Base-by-base conservation (phyloP, 371 early-diverging fungal genomes). In the Mortierella sp. region DNA sequence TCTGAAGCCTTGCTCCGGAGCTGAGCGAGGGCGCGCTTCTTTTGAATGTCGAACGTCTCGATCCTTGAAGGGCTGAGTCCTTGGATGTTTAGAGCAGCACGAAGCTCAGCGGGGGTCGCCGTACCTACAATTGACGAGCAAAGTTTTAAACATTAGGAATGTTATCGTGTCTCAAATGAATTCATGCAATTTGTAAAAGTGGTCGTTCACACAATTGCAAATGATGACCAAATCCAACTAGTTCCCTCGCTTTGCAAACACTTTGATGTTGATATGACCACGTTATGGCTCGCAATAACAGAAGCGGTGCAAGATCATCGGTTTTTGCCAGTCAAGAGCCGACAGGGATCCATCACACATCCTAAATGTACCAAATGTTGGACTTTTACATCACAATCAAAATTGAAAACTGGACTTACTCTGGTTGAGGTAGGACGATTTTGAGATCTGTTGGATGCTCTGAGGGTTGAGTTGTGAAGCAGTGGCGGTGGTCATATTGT, bases 1-100 rank as follows among this genome's bases (percentile, higher is more conserved):
- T 88, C 77, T 2, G 90, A 83, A 6, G 83, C 55, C 77, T 92
- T 94, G 69, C 88, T 74, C 57, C 92, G 80, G n/a, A 96, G 81
- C 74, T 92, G 87, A 52, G 87, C 83, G 48, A 94, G 78, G 19
- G 94, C 94, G 60, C 96, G 90, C 58, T 85, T 81, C 68, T 92
- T 92, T 77, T 96, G 96, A 32, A 83, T 71, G 4, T 91, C 89
- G 41, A 94, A 84, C 50, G 84, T 86, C 81, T 96, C 96, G 58
- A 94, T 86, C 52, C 87, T 88, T 21, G 88, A 72, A 10, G 96
- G 96, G 21, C 88, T 69, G 58, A 95, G 89, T 10, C 96, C 96
- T 32, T 81, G 77, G 32, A 94, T 80, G 38, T 86, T 84, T 38
- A 93, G 87, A 11, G 85, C 83, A 69, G 84, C 62, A 60, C 94